Percentiles rank a stretch among this genome's conserved stretches.
phyloP scores from a whole-genome alignment of 768 basidiomycete genomes.

The Tephrocybe sp. region DNA sequence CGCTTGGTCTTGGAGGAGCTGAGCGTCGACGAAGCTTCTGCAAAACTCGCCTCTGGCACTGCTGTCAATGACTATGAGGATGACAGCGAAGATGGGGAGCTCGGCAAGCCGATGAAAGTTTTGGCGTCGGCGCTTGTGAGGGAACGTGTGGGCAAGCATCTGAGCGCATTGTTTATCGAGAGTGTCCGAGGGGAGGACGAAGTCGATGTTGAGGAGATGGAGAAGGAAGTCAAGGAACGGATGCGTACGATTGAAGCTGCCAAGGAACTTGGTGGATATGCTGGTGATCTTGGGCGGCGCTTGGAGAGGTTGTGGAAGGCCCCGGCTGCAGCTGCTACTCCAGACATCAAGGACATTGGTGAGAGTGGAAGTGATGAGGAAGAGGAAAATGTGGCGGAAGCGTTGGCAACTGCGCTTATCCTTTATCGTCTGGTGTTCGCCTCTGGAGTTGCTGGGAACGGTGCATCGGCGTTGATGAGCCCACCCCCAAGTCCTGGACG shows the following conservation, averaged over 20 bases:
- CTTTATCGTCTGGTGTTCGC: conserved; percentile 60
- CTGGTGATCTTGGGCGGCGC: conserved; percentile 48
- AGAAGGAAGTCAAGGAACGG: conserved; percentile 34
- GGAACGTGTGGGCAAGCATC: conserved; percentile 49
- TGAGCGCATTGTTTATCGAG: conserved; percentile 53
- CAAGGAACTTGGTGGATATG: conserved; percentile 58
- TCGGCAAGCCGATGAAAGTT: conserved; percentile 40
- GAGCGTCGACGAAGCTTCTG: conserved; percentile 51
- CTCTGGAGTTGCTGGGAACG: conserved; percentile 21
- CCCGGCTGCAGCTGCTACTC: conserved; percentile 10
- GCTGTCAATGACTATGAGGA: not conserved
- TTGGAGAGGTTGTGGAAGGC: conserved; percentile 59
- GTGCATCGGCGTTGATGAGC: conserved; percentile 43
- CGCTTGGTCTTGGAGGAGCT: conserved; percentile 51
- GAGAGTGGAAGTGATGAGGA: conserved; percentile 21
- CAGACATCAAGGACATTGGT: not conserved
- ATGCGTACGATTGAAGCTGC: conserved; percentile 55
- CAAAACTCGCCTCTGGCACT: conserved; percentile 25
- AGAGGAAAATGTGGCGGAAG: conserved; percentile 43
- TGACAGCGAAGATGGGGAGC: conserved; percentile 13
- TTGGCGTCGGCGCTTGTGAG: conserved; percentile 52
- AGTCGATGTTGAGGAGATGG: conserved; percentile 26
- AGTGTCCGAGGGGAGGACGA: conserved; percentile 26
- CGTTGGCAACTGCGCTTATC: conserved; percentile 56
- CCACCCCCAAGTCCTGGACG: conserved; percentile 54